phyloP scores from a whole-genome alignment of 2,329 filamentous ascomycete genomes.

The Botrytis fabae region DNA sequence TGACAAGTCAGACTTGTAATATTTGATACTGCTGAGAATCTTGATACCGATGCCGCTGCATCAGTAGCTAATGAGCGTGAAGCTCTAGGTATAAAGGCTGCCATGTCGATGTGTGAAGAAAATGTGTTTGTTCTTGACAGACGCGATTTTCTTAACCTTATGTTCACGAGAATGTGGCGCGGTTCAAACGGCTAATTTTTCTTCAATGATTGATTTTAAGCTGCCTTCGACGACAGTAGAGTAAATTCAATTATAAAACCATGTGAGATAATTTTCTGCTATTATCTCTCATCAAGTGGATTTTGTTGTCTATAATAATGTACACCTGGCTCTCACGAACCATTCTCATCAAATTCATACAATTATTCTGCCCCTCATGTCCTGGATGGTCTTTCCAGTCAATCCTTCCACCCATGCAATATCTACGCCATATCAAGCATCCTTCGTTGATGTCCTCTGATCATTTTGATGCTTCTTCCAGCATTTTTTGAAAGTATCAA shows the following conservation, averaged over 20 bases:
- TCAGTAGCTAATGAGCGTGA: conserved; percentile 32
- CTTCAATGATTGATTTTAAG: background rate
- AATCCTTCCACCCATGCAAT: background rate
- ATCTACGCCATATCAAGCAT: conserved; percentile 48
- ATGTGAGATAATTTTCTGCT: background rate
- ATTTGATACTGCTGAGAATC: conserved; percentile 3
- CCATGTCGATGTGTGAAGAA: conserved; percentile 17
- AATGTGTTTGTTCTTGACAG: background rate
- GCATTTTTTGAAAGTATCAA: conserved; percentile 84
- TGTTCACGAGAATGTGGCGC: background rate
- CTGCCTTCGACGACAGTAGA: background rate
- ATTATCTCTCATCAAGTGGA: background rate
- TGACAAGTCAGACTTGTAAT: background rate
- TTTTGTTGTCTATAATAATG: background rate
- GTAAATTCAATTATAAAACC: background rate
- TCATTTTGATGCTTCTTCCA: conserved; percentile 92
- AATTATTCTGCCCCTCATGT: background rate
- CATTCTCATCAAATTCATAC: background rate
- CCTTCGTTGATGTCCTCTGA: conserved; percentile 74
- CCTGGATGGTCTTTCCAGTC: background rate
- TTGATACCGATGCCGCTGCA: conserved; percentile 23
- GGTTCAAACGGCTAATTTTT: conserved; percentile 2
- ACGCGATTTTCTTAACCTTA: conserved; percentile 27
- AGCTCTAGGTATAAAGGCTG: conserved; percentile 25
- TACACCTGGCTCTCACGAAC: background rate